Conservation (phyloP, 2,329 filamentous ascomycete genomes). For the Penicillium sp. region DNA sequence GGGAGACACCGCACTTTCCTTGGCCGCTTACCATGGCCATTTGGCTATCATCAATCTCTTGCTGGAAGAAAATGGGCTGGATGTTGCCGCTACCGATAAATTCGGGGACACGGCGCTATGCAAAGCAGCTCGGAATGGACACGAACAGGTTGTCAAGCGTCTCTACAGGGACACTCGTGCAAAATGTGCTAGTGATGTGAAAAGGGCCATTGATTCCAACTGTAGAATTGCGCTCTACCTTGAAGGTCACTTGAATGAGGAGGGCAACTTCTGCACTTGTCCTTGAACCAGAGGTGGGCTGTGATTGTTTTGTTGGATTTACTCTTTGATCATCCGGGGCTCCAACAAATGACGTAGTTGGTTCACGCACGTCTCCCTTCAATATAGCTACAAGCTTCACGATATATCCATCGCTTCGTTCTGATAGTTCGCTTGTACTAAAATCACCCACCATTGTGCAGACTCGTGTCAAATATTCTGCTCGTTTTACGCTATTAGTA, state of each 20-base stretch:
- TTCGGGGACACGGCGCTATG: slow-evolving; percentile 5
- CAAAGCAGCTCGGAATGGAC: slow-evolving; percentile 3
- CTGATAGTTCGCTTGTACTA: too few relatives aligned
- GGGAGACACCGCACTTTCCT: slow-evolving; percentile 5
- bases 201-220: background rate
- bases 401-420: too few relatives aligned
- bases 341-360: too few relatives aligned
- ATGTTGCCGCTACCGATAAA: slow-evolving; percentile 6
- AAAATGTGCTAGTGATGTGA: slow-evolving; percentile 4
- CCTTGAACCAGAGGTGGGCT: slow-evolving; percentile 2
- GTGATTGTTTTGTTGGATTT: background rate
- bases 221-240: slow-evolving; percentile 2
- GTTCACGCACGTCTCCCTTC: too few relatives aligned
- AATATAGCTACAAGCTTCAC: too few relatives aligned
- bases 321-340: background rate
- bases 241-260: slow-evolving; percentile 1
- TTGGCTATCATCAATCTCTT: slow-evolving; percentile 8
- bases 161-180: slow-evolving; percentile 6
- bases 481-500: too few relatives aligned
- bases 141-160: slow-evolving; percentile 7
- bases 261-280: slow-evolving; percentile 2
- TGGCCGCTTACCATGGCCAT: slow-evolving; percentile 7
- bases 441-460: too few relatives aligned
- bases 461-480: too few relatives aligned
- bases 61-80: slow-evolving; percentile 1